Percentiles rank a stretch among this genome's conserved stretches.
These are phyloP conservation scores for Pyrenochaeta sp. DNA, from an alignment of 2,329 filamentous ascomycete genomes.

Conservation along the genomic window DNA sequence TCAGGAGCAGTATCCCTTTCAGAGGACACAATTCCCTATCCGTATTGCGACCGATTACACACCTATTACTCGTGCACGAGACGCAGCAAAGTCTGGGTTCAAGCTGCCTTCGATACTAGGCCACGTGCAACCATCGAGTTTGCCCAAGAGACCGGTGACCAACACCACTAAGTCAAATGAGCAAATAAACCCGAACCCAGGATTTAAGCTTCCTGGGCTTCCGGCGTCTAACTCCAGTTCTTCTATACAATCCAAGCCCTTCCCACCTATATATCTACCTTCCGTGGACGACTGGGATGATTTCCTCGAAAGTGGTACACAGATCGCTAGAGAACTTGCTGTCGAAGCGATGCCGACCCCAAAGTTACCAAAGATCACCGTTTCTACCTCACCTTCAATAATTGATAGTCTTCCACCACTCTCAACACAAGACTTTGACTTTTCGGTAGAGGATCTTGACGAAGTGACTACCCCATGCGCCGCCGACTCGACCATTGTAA, in stretches of 20 bases:
- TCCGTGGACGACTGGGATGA: slow-evolving; percentile 45
- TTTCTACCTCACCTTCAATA: background rate
- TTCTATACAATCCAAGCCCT: background rate
- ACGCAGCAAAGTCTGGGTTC: slow-evolving; percentile 23
- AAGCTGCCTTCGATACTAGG: slow-evolving; percentile 31
- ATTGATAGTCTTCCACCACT: slow-evolving; percentile 33
- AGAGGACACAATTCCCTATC: slow-evolving; percentile 45
- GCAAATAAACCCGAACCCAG: slow-evolving; percentile 18
- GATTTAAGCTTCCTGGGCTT: slow-evolving; percentile 37
- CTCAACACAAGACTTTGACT: slow-evolving; percentile 52
- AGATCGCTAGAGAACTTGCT: slow-evolving; percentile 55
- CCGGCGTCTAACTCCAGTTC: slow-evolving; percentile 32
- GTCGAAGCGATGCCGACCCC: slow-evolving; percentile 13
- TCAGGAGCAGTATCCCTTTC: slow-evolving; percentile 34
- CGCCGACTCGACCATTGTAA: background rate
- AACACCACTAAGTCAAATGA: slow-evolving; percentile 4
- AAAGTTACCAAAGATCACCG: background rate
- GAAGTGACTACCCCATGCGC: slow-evolving; percentile 16
- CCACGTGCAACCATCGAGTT: slow-evolving; percentile 6
- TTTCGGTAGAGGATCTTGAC: slow-evolving; percentile 53
- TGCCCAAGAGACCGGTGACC: slow-evolving; percentile 14
- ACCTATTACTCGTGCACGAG: slow-evolving; percentile 3
- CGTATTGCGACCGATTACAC: slow-evolving; percentile 34
- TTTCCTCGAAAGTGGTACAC: slow-evolving; percentile 56
- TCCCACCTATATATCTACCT: background rate